Percentiles rank a stretch among this genome's conserved stretches.
Evolutionary conservation across 768 basidiomycete species (phyloP).

Genomic region (Amyloporia xantha): DNA sequence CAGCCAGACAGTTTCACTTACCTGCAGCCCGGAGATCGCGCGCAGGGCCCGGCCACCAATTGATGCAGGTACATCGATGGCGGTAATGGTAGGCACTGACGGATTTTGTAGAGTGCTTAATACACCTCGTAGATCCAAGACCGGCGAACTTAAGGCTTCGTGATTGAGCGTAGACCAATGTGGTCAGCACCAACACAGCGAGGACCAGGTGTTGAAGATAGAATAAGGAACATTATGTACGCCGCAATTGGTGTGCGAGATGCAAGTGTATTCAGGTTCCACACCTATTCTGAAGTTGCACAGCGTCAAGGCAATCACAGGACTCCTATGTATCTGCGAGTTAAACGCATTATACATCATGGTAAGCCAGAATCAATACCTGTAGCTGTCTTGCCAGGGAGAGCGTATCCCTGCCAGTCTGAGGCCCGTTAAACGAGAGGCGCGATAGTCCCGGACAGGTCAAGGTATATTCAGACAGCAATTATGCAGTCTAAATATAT

Average conservation of each 20-base stretch:
- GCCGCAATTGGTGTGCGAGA: background rate
- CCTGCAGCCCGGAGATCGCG: conserved; percentile 90
- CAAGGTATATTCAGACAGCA: conserved; percentile 33
- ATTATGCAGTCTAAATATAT: conserved; percentile 9
- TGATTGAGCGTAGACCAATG: conserved; percentile 79
- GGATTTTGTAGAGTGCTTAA: conserved; percentile 73
- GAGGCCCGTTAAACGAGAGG: conserved; percentile 74
- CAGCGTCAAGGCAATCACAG: conserved; percentile 56
- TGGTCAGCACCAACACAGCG: conserved; percentile 95
- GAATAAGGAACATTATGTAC: conserved; percentile 58
- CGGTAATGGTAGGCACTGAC: conserved; percentile 85
- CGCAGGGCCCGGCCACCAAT: conserved; percentile 84
- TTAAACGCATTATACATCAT: conserved; percentile 5
- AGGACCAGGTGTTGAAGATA: conserved; percentile 65
- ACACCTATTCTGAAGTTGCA: conserved; percentile 62
- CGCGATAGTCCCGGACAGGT: conserved; percentile 67
- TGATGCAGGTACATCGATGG: conserved; percentile 88
- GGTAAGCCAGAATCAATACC: conserved; percentile 31
- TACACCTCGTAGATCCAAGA: conserved; percentile 62
- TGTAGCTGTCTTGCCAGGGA: conserved; percentile 64
- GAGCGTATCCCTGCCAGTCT: conserved; percentile 85
- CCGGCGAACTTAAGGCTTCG: conserved; percentile 58
- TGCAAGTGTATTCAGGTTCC: conserved; percentile 7
- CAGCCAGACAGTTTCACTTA: conserved; percentile 28
- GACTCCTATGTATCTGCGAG: conserved; percentile 50